Evolutionary conservation across 306 rosid genomes (phyloP).

Genomic region (Boehmeria nivea): DNA sequence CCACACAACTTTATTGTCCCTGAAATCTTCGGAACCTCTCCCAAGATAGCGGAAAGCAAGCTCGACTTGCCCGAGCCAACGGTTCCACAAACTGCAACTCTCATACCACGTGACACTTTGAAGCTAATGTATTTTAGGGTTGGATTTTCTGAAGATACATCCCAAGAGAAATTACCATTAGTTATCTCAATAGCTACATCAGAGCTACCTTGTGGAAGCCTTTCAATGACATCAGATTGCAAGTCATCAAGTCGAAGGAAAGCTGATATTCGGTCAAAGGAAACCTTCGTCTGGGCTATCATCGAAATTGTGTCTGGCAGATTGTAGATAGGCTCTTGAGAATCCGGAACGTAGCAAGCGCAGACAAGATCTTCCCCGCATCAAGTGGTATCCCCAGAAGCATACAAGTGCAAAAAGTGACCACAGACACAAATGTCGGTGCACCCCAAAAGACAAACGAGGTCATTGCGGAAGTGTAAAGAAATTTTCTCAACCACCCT

Average conservation of each 20-base stretch:
- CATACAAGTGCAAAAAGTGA: conserved; percentile 66
- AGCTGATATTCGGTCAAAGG: conserved; percentile 67
- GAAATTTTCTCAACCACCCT: conserved; percentile 56
- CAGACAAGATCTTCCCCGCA: conserved; percentile 80
- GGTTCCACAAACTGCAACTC: conserved; percentile 75
- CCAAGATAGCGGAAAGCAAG: conserved; percentile 45
- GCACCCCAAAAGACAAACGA: conserved; percentile 56
- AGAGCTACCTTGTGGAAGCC: conserved; percentile 58
- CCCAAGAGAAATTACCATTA: conserved; percentile 83
- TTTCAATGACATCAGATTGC: conserved; percentile 51
- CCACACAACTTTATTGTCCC: conserved; percentile 68
- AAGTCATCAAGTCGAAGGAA: conserved; percentile 69
- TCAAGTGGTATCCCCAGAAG: conserved; percentile 80
- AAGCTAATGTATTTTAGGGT: conserved; percentile 54
- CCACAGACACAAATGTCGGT: conserved; percentile 70
- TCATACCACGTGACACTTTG: conserved; percentile 49
- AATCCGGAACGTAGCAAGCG: conserved; percentile 76
- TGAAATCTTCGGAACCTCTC: conserved; percentile 75
- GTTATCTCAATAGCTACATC: conserved; percentile 49
- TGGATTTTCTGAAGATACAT: conserved; percentile 34
- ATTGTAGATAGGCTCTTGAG: conserved; percentile 63
- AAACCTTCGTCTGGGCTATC: conserved; percentile 74
- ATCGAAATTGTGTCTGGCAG: conserved; percentile 73
- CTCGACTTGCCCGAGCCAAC: conserved; percentile 8
- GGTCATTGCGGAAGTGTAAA: conserved; percentile 36